Percentiles rank a stretch among this genome's conserved stretches.
These are phyloP conservation scores for Amesomyces nigricolor DNA, from an alignment of 2,329 filamentous ascomycete genomes.

Conservation along the genomic window DNA sequence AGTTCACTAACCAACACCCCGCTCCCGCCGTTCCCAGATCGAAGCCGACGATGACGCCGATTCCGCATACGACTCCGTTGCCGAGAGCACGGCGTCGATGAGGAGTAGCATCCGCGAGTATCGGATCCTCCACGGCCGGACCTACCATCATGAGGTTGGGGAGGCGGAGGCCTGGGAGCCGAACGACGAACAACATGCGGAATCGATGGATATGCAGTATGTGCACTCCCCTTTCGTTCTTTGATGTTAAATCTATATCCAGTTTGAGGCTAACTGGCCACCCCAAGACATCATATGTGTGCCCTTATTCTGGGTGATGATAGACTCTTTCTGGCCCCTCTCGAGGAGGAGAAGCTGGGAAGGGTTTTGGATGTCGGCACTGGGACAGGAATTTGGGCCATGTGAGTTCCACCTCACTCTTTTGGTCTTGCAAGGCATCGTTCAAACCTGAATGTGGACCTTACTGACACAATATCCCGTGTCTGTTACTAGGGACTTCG, in stretches of 20 bases:
- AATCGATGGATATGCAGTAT: conserved; percentile 6
- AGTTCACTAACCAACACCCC: no score
- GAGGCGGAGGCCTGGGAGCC: conserved; percentile 8
- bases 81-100: conserved; percentile 1
- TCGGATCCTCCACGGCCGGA: conserved; percentile 12
- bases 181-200: conserved; percentile 8
- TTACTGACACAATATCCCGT: background rate
- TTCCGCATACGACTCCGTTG: no score
- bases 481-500: conserved; percentile 27
- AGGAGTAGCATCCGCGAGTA: conserved; percentile 12
- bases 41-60: no score
- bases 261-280: no score
- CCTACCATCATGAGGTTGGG: conserved; percentile 11
- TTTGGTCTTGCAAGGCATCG: background rate
- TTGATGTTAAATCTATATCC: no score
- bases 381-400: conserved; percentile 40
- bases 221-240: no score
- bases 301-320: no score
- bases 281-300: no score
- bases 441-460: no score
- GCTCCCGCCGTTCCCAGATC: no score
- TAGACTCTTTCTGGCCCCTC: conserved; percentile 15
- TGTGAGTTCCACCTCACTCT: conserved; percentile 15
- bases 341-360: conserved; percentile 22
- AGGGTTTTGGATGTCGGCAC: conserved; percentile 34